Conservation (phyloP, 768 basidiomycete species). For the Auricularia cornea region DNA sequence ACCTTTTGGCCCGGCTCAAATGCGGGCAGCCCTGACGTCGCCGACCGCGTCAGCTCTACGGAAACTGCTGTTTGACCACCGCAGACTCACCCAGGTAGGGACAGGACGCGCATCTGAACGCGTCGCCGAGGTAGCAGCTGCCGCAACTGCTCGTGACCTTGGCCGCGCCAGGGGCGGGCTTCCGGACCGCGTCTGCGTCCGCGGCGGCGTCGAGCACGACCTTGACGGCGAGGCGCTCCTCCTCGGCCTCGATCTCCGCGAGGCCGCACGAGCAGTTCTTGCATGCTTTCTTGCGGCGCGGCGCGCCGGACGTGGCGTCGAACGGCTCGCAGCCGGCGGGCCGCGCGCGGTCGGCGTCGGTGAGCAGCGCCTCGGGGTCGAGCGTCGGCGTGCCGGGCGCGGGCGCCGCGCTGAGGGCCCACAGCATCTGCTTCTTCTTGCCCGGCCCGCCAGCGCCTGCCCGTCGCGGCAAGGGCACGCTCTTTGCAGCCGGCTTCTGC, state of each 20-base stretch:
- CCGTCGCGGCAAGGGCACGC: conserved; percentile 44
- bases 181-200: conserved; percentile 40
- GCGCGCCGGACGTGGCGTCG: conserved; percentile 27
- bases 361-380: conserved; percentile 77
- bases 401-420: conserved; percentile 49
- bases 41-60: conserved; percentile 9
- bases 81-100: conserved; percentile 86
- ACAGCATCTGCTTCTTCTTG: conserved; percentile 78
- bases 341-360: conserved; percentile 69
- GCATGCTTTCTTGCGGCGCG: conserved; percentile 85
- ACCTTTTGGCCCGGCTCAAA: conserved; percentile 99
- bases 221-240: conserved; percentile 34
- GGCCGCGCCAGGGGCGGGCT: conserved; percentile 60
- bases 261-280: conserved; percentile 96
- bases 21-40: conserved; percentile 82
- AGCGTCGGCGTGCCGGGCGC: conserved; percentile 64
- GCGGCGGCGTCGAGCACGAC: conserved; percentile 61
- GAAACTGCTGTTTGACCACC: too few relatives aligned
- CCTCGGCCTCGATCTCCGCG: conserved; percentile 85
- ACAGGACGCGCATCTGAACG: conserved; percentile 92
- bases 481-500: conserved; percentile 57
- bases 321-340: conserved; percentile 75
- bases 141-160: conserved; percentile 96
- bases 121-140: conserved; percentile 95
- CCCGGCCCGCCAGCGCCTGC: conserved; percentile 37